Conservation (phyloP, 1,139 yeast genomes). For the Scheffersomyces lignicola region DNA sequence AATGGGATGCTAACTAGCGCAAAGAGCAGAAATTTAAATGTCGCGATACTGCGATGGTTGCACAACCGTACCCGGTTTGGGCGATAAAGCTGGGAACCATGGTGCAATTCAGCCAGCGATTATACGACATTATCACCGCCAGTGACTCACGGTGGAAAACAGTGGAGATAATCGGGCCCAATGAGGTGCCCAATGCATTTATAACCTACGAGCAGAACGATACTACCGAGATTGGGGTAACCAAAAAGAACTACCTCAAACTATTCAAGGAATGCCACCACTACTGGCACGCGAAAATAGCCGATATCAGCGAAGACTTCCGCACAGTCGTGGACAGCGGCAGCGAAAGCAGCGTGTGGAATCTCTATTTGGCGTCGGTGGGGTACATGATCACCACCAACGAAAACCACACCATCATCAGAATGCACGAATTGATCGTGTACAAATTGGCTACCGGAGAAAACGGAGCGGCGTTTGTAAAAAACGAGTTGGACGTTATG, state of each 20-base stretch:
- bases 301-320: not conserved
- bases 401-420: constrained; percentile 38
- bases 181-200: constrained; percentile 9
- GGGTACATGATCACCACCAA: constrained; percentile 42
- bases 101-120: constrained; percentile 12
- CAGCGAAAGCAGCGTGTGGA: constrained; percentile 6
- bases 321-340: not conserved
- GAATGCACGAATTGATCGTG: constrained; percentile 29
- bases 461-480: constrained; percentile 12
- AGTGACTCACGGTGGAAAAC: constrained; percentile 14
- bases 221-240: constrained; percentile 35
- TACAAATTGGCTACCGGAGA: constrained; percentile 14
- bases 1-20: no score
- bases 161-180: constrained; percentile 23
- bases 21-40: no score
- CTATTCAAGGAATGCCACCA: constrained; percentile 38
- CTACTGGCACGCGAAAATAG: constrained; percentile 24
- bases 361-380: constrained; percentile 26
- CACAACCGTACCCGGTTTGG: no score
- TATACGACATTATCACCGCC: constrained; percentile 15
- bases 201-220: constrained; percentile 15
- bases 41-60: no score
- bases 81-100: not conserved
- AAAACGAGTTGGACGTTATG: constrained; percentile 30
- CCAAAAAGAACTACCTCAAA: constrained; percentile 28